Evolutionary conservation across 2,329 filamentous ascomycete genomes (phyloP), one percentile per base, ranked within the genome.

Genomic region (Apiospora rasikravindrae): DNA sequence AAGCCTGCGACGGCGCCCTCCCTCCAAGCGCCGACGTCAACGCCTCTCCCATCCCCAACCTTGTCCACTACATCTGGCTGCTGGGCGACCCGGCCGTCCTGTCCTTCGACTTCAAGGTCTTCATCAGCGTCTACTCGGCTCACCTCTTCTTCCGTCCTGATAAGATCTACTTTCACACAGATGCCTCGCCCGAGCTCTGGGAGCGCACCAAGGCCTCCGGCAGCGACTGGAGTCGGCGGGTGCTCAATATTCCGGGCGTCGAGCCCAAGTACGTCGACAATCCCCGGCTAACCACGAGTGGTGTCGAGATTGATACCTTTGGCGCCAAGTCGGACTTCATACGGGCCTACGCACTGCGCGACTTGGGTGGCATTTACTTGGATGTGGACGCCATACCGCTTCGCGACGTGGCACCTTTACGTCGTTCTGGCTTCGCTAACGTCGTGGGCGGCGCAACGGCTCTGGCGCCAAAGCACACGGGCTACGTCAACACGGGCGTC

Each of bases 1-100:
- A 64, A n/a, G 57, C 57, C 29, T 64, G 57, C 19, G 57, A 64
- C 29, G 33, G 57, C 33, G 22, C 33, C 19, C 10, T 37, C 3
- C 33, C 57, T 19, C 19, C 33, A 8, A 40, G 57, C 22, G 19
- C 10, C 19, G 57, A 37, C 22, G 57, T 14, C 3, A 40, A 13
- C 1, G 29, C 57, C 3, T 19, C 57, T 6, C 29, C n/a, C 1
- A 70, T 70, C 3, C 69, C 69, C 13, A 70, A 70, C 37, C 14
- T 70, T 4, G 69, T 70, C n/a, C 69, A 70, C 69, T 70, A 70
- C n/a, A 26, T 70, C n/a, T 70, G 69, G 69, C 69, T 70, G 37
- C 29, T 61, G 3, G 49, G 19, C 19, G 69, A 57, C 26, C 40
- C 66, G 14, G n/a, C 66, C 66, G 26, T 45, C 40, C 26, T 68